These are phyloP conservation scores for Triticum dicoccoides DNA, from an alignment of 176 grass and related monocot species.

Conservation along the genomic window DNA sequence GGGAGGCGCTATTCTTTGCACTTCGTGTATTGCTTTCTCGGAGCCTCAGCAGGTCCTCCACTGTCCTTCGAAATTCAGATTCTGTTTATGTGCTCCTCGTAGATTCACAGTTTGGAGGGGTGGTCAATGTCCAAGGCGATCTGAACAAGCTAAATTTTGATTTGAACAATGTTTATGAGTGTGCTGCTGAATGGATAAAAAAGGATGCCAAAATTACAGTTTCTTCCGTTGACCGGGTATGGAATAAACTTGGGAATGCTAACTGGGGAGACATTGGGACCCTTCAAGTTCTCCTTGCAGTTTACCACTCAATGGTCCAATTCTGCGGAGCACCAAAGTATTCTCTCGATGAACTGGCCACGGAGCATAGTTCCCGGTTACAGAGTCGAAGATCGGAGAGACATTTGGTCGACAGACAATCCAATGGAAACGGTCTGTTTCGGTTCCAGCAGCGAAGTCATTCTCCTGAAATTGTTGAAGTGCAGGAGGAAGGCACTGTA, in stretches of 20 bases:
- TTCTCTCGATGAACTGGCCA: conserved; percentile 73
- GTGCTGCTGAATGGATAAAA: conserved; percentile 88
- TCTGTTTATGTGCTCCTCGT: conserved; percentile 90
- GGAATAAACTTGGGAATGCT: conserved; percentile 99
- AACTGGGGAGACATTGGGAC: conserved; percentile 96
- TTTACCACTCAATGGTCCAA: conserved; percentile 81
- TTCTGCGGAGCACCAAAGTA: conserved; percentile 83
- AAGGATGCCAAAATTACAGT: conserved; percentile 69
- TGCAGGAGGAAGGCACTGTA: conserved; percentile 57
- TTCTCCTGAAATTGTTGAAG: conserved; percentile 95
- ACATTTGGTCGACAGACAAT: conserved; percentile 62
- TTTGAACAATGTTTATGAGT: conserved; percentile 77
- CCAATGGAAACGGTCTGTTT: conserved; percentile 70
- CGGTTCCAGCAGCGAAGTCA: conserved; percentile 69
- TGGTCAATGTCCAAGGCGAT: conserved; percentile 91
- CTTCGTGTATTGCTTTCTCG: conserved; percentile 80
- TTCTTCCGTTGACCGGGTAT: conserved; percentile 77
- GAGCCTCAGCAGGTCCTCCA: conserved; percentile 81
- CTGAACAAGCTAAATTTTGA: conserved; percentile 84
- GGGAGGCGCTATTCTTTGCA: conserved; percentile 92
- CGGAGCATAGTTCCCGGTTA: conserved; percentile 81
- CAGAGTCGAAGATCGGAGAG: conserved; percentile 95
- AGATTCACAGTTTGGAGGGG: conserved; percentile 91
- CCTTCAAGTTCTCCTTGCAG: conserved; percentile 79
- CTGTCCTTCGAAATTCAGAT: conserved; percentile 66